phyloP scores from a whole-genome alignment of 139 green algal genomes.

The Desmodesmus armatus region DNA sequence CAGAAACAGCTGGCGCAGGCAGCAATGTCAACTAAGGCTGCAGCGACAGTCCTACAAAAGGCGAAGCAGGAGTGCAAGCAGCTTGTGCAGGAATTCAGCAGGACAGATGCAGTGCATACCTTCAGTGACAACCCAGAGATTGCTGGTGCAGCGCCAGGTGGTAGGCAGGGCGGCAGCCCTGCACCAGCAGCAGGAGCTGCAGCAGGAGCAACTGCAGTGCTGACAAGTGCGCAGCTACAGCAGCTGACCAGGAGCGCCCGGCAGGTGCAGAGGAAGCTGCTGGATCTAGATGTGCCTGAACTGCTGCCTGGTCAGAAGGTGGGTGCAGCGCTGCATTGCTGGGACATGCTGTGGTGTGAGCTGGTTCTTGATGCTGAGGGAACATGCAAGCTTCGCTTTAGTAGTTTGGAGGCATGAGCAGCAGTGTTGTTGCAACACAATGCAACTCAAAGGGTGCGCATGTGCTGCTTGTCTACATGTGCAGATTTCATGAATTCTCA shows the following conservation, averaged over 20 bases:
- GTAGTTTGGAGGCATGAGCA: background rate
- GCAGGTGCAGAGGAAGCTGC: background rate
- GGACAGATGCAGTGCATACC: background rate
- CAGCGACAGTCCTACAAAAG: constrained; percentile 12
- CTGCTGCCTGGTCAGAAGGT: constrained; percentile 5
- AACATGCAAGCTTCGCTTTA: background rate
- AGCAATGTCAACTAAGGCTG: background rate
- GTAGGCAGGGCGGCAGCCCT: background rate
- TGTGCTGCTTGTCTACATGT: background rate
- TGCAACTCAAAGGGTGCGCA: background rate
- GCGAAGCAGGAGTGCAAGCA: constrained; percentile 14
- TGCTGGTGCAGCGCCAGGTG: background rate
- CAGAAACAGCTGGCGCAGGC: background rate
- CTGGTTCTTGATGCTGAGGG: background rate
- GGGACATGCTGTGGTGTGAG: background rate
- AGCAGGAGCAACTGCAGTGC: constrained; percentile 8
- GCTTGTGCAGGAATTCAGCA: constrained; percentile 8
- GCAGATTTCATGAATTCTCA: background rate
- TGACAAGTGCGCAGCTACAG: background rate
- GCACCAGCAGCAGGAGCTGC: background rate
- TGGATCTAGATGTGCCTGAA: constrained; percentile 6
- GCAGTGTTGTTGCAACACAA: background rate
- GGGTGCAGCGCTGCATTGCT: background rate
- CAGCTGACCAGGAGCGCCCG: background rate
- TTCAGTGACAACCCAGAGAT: background rate